Conservation (phyloP, 2,329 filamentous ascomycete species). For the Fusarium haematococcum region DNA sequence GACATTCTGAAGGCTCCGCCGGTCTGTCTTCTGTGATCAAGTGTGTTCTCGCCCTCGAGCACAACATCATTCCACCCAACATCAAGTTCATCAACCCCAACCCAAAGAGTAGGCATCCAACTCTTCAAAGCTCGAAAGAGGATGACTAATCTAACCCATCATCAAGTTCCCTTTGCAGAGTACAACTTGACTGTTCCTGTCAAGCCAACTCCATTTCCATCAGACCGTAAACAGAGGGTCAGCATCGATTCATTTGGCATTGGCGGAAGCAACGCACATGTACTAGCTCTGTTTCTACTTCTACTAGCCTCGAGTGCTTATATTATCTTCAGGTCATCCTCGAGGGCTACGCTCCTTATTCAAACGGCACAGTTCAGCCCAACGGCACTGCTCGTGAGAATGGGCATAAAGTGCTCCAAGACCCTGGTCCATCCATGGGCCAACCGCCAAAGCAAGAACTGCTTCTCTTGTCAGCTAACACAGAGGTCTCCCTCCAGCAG, state of each 20-base stretch:
- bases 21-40: slow-evolving; percentile 45
- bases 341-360: slow-evolving; percentile 10
- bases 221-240: background rate
- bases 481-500: background rate
- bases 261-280: slow-evolving; percentile 44
- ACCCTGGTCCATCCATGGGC: background rate
- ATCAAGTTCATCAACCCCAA: slow-evolving; percentile 37
- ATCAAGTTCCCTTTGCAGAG: background rate
- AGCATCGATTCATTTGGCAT: slow-evolving; percentile 48
- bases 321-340: slow-evolving; percentile 31
- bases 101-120: slow-evolving; percentile 32
- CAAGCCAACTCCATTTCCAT: slow-evolving; percentile 23
- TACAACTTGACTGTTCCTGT: slow-evolving; percentile 24
- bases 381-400: background rate
- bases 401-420: background rate
- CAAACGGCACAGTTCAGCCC: background rate
- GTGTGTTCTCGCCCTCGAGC: slow-evolving; percentile 37
- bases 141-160: background rate
- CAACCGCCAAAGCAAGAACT: slow-evolving; percentile 1
- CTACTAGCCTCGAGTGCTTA: background rate
- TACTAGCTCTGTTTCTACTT: background rate
- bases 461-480: slow-evolving; percentile 36
- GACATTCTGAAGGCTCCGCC: slow-evolving; percentile 40
- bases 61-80: slow-evolving; percentile 40
- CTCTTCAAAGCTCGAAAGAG: background rate